These are phyloP conservation scores for Leishmania gerbilli DNA, from an alignment of 208 protist species.

Conservation along the genomic window DNA sequence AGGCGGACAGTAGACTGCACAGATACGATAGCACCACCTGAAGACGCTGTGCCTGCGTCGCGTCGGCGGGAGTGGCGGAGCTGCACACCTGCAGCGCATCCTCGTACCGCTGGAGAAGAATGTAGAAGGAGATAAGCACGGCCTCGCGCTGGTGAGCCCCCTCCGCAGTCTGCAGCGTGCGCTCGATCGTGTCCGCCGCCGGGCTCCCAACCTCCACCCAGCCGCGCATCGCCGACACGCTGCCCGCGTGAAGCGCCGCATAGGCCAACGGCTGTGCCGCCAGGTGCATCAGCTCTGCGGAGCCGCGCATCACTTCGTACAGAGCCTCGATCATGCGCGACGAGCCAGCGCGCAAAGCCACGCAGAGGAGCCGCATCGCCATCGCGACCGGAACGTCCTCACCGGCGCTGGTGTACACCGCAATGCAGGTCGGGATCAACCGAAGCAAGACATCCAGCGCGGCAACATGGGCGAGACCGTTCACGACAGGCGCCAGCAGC, in stretches of 20 bases:
- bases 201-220: conserved; percentile 50
- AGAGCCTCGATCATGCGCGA: conserved; percentile 48
- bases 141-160: conserved; percentile 32
- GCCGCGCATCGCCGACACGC: conserved; percentile 49
- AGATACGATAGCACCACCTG: conserved; percentile 64
- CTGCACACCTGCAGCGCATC: conserved; percentile 62
- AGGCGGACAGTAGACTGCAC: conserved; percentile 48
- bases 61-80: conserved; percentile 28
- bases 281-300: conserved; percentile 26
- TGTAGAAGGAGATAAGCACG: conserved; percentile 63
- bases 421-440: conserved; percentile 40
- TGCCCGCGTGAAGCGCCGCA: conserved; percentile 41
- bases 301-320: conserved; percentile 34
- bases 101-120: conserved; percentile 68
- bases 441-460: conserved; percentile 63
- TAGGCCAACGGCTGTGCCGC: conserved; percentile 60
- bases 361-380: conserved; percentile 62
- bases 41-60: conserved; percentile 57
- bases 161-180: conserved; percentile 36
- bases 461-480: conserved; percentile 48
- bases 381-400: conserved; percentile 37
- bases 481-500: conserved; percentile 53
- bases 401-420: conserved; percentile 27
- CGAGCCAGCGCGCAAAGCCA: conserved; percentile 51
- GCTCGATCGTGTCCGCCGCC: conserved; percentile 55